Conservation (phyloP, 78 protist species). For the Dictyostelium purpureum region DNA sequence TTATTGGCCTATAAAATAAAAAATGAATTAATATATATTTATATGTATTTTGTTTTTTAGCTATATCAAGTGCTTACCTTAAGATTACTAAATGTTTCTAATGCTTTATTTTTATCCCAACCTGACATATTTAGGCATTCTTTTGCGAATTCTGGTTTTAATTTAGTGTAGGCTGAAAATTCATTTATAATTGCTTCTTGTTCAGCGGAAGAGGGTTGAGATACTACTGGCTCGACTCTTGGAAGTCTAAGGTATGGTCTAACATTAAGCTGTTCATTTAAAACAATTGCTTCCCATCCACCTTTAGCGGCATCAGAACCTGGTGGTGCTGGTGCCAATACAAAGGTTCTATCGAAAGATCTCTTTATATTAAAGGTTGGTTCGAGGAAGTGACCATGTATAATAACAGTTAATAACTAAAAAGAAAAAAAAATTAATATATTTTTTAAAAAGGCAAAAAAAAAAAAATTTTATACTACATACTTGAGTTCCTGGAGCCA, state of each 20-base stretch:
- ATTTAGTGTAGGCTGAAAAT: neutral
- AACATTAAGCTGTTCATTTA: slow-evolving; percentile 60
- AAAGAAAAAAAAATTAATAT: neutral
- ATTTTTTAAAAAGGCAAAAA: no score
- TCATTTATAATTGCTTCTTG: neutral
- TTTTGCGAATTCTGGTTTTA: slow-evolving; percentile 33
- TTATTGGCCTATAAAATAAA: neutral
- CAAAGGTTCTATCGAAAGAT: slow-evolving; percentile 48
- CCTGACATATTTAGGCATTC: neutral
- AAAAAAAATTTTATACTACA: slow-evolving; percentile 17
- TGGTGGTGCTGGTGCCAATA: slow-evolving; percentile 41
- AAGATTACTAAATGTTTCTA: slow-evolving; percentile 9
- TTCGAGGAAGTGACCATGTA: slow-evolving; percentile 59
- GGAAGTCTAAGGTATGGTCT: slow-evolving; percentile 61
- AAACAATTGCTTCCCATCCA: slow-evolving; percentile 71
- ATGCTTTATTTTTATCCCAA: slow-evolving; percentile 6
- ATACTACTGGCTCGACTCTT: slow-evolving; percentile 15
- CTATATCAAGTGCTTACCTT: neutral
- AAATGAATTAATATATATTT: no score
- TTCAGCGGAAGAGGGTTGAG: neutral
- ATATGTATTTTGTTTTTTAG: neutral
- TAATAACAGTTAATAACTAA: slow-evolving; percentile 24
- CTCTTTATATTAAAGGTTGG: slow-evolving; percentile 12
- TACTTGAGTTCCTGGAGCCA: slow-evolving; percentile 57
- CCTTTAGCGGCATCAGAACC: slow-evolving; percentile 58